Evolutionary conservation across 805 yeast genomes (phyloP).

Genomic region (Clavispora phyllophila): DNA sequence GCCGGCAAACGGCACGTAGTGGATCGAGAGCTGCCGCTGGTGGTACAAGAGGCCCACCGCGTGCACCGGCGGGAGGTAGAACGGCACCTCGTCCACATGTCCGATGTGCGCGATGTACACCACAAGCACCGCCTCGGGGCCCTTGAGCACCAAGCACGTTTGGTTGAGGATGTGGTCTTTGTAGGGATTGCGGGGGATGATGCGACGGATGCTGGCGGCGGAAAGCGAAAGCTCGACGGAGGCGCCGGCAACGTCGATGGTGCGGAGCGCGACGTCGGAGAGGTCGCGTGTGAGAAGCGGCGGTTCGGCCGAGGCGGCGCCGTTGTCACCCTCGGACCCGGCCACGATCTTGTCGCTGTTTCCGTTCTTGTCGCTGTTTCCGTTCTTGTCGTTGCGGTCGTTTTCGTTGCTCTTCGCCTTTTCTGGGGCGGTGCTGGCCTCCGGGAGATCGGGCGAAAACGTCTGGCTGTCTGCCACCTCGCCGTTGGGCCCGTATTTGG

Average conservation of each 20-base stretch:
- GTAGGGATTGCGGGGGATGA: constrained; percentile 87
- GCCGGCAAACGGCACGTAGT: constrained; percentile 60
- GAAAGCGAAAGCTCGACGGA: constrained; percentile 26
- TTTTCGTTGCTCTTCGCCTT: no score
- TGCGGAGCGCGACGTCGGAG: constrained; percentile 27
- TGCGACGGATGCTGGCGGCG: constrained; percentile 65
- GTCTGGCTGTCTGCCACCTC: constrained; percentile 13
- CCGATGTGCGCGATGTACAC: constrained; percentile 76
- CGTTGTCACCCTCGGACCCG: constrained; percentile 3
- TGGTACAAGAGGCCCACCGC: constrained; percentile 68
- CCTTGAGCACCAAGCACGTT: constrained; percentile 58
- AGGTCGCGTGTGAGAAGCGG: constrained; percentile 29
- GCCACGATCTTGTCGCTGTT: neutral
- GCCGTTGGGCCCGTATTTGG: constrained; percentile 33
- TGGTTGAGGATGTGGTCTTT: constrained; percentile 82
- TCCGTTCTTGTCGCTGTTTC: no score
- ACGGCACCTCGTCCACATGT: constrained; percentile 62
- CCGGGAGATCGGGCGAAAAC: constrained; percentile 30
- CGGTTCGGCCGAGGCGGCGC: neutral
- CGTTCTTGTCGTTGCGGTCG: no score
- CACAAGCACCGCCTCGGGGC: constrained; percentile 45
- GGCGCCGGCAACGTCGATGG: constrained; percentile 19
- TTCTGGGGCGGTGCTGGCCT: constrained; percentile 9
- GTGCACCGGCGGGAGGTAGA: constrained; percentile 79
- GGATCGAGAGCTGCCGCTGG: constrained; percentile 53